Evolutionary conservation across 202 grass and related monocot species (phyloP).

Genomic region (Zoysia matrella): DNA sequence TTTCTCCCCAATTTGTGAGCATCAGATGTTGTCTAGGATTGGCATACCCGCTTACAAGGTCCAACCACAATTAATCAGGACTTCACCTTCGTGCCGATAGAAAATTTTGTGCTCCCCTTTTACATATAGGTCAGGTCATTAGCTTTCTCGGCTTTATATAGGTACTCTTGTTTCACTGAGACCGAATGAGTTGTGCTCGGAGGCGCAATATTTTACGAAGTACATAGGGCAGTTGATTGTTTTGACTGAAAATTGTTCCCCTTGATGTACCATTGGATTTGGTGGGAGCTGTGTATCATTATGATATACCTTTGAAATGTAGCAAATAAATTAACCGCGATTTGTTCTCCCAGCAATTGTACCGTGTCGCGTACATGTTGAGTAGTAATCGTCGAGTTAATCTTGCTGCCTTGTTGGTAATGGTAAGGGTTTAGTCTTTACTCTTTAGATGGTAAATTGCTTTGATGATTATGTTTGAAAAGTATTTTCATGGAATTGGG

Average conservation of each 20-base stretch:
- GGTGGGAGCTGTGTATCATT: conserved; percentile 37
- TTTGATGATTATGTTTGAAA: no score
- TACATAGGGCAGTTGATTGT: conserved; percentile 36
- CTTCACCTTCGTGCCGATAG: conserved; percentile 30
- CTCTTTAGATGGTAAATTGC: no score
- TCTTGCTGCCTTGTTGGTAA: no score
- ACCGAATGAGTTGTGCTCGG: conserved; percentile 1
- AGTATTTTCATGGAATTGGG: no score
- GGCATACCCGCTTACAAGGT: conserved; percentile 16
- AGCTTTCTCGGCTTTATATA: conserved; percentile 22
- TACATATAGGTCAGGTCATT: conserved; percentile 24
- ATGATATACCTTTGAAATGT: conserved; percentile 9
- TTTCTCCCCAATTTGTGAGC: conserved; percentile 34
- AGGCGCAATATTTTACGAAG: conserved; percentile 36
- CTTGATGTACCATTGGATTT: conserved; percentile 34
- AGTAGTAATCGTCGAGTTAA: no score
- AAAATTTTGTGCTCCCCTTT: conserved; percentile 49
- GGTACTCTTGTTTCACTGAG: conserved; percentile 19
- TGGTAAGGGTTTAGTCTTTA: no score
- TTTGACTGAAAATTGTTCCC: conserved; percentile 20
- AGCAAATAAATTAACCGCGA: neutral
- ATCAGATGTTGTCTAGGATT: conserved; percentile 22
- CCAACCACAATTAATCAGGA: conserved; percentile 28
- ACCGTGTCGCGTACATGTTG: no score
- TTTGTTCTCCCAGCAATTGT: neutral